Percentiles rank a stretch among this genome's conserved stretches.
These are phyloP conservation scores for Candida coquimbonensis DNA, from an alignment of 805 yeast species.

Conservation along the genomic window DNA sequence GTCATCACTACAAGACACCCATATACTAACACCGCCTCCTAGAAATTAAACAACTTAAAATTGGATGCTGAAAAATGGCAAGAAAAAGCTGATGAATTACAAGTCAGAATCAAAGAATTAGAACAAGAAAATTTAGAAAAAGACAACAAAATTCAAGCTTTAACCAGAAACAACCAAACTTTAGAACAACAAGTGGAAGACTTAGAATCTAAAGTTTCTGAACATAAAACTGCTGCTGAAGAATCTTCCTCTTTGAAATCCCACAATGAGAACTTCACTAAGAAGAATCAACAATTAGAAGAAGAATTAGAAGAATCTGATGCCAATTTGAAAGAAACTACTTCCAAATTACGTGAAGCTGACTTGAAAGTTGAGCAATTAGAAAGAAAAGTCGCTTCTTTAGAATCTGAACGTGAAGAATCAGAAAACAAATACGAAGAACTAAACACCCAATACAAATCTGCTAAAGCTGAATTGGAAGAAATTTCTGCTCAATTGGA, in stretches of 20 bases:
- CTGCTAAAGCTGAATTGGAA: conserved; percentile 89
- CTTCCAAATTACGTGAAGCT: conserved; percentile 88
- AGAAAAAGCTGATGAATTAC: conserved; percentile 87
- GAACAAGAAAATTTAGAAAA: conserved; percentile 90
- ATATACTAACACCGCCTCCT: conserved; percentile 9
- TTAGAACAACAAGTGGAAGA: conserved; percentile 78
- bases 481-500: conserved; percentile 96
- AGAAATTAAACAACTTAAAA: conserved; percentile 86
- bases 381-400: conserved; percentile 87
- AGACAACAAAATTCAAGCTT: conserved; percentile 90
- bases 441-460: conserved; percentile 69
- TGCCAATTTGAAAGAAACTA: conserved; percentile 84
- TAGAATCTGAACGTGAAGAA: conserved; percentile 87
- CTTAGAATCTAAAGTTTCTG: conserved; percentile 62
- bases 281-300: conserved; percentile 84
- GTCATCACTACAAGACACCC: no score
- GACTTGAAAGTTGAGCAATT: conserved; percentile 95
- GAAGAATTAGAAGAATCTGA: conserved; percentile 89
- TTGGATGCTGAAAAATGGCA: conserved; percentile 96
- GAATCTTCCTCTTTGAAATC: conserved; percentile 85
- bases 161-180: conserved; percentile 85
- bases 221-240: conserved; percentile 80
- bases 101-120: conserved; percentile 73
- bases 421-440: conserved; percentile 90
- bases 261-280: conserved; percentile 83